phyloP scores from a whole-genome alignment of 2,329 filamentous ascomycete species.

The Aspergillus tanneri region DNA sequence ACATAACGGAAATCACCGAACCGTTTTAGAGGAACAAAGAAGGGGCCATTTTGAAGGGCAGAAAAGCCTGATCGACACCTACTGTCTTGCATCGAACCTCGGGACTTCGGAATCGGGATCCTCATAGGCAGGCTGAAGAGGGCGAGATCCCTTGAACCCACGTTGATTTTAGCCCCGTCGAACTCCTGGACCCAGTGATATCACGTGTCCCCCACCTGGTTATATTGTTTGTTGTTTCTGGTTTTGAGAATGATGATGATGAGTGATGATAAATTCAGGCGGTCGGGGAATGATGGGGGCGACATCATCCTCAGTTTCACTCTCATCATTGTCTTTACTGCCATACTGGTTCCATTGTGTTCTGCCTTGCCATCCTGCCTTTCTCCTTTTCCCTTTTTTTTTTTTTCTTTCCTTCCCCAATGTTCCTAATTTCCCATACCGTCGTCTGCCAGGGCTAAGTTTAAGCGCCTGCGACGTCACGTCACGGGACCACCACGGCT shows the following conservation, averaged over 20 bases:
- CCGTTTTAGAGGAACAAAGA: conserved; percentile 9
- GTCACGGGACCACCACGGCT: conserved; percentile 10
- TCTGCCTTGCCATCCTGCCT: neutral
- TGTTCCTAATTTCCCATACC: neutral
- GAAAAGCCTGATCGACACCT: conserved; percentile 17
- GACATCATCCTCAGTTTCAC: neutral
- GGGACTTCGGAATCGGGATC: conserved; percentile 7
- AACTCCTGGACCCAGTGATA: conserved; percentile 8
- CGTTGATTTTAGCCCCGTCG: conserved; percentile 5
- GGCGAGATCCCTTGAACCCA: neutral
- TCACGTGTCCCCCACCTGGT: conserved; percentile 11
- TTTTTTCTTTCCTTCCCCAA: neutral
- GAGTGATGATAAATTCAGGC: neutral
- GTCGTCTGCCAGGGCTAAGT: neutral
- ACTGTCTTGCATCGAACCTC: conserved; percentile 2
- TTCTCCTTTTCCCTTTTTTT: neutral
- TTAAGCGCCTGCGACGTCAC: conserved; percentile 16
- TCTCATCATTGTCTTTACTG: neutral
- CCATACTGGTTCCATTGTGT: neutral
- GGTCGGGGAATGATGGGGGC: neutral
- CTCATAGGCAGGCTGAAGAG: neutral
- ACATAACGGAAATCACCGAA: neutral
- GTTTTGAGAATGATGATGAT: neutral
- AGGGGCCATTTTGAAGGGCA: conserved; percentile 11
- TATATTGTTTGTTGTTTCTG: neutral